phyloP scores from a whole-genome alignment of 495 filamentous ascomycete genomes.

The Penicillium silybi region DNA sequence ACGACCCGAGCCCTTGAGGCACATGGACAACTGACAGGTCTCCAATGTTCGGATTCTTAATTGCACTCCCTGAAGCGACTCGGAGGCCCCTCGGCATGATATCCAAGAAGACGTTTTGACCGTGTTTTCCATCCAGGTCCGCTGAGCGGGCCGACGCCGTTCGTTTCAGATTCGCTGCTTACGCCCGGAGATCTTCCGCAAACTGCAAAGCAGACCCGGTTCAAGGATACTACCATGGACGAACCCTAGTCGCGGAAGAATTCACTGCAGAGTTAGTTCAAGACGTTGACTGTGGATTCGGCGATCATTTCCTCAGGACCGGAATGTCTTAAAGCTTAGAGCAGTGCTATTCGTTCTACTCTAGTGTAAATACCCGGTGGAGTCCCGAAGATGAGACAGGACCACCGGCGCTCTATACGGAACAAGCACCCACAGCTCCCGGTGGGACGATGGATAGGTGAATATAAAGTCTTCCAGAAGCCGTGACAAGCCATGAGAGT shows the following conservation, averaged over 20 bases:
- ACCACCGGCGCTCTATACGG: slow-evolving; percentile 18
- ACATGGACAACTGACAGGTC: not conserved
- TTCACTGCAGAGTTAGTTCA: not conserved
- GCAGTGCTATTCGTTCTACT: not conserved
- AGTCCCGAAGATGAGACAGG: slow-evolving; percentile 21
- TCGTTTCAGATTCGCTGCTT: slow-evolving; percentile 11
- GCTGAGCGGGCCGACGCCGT: slow-evolving; percentile 7
- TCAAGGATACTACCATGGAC: not conserved
- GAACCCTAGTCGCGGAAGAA: slow-evolving; percentile 20
- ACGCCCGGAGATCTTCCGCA: slow-evolving; percentile 16
- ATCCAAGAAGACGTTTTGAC: slow-evolving; percentile 5
- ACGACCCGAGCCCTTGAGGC: not conserved
- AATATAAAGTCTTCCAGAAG: slow-evolving; percentile 8
- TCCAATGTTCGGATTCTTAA: not conserved
- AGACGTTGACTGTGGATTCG: not conserved
- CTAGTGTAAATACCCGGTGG: slow-evolving; percentile 10
- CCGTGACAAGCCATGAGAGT: not conserved
- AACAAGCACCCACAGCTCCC: slow-evolving; percentile 4
- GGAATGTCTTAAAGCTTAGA: not conserved
- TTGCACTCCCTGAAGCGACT: not conserved
- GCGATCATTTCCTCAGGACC: not conserved
- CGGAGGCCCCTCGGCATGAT: not conserved
- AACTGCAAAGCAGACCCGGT: slow-evolving; percentile 5
- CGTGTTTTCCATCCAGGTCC: slow-evolving; percentile 6
- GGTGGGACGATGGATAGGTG: not conserved